phyloP scores from a whole-genome alignment of 2,329 filamentous ascomycete genomes.

The Hypoxylon sp. region DNA sequence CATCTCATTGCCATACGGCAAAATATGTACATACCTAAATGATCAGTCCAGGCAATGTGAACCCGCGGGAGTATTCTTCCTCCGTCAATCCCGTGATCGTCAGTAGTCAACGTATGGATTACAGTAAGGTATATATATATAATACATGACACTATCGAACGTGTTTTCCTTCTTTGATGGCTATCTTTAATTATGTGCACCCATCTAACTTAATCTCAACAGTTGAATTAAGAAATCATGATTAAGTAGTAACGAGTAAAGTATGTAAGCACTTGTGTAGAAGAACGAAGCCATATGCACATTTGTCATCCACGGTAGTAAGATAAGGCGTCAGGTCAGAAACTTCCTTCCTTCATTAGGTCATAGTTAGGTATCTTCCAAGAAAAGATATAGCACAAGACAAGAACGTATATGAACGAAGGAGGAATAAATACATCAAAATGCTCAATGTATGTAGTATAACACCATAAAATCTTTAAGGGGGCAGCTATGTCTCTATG shows the following conservation, averaged over 20 bases:
- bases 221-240: neutral
- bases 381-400: neutral
- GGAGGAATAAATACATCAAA: neutral
- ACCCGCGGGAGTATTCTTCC: conserved; percentile 24
- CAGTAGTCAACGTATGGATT: conserved; percentile 15
- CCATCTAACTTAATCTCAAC: neutral
- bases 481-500: neutral
- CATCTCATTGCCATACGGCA: neutral
- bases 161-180: conserved; percentile 1
- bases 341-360: neutral
- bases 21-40: conserved; percentile 7
- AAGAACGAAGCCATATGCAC: neutral
- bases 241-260: neutral
- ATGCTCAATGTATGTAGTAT: neutral
- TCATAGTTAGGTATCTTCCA: neutral
- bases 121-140: conserved; percentile 28
- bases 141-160: conserved; percentile 8
- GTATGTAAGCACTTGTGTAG: neutral
- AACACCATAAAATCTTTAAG: neutral
- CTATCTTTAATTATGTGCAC: neutral
- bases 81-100: conserved; percentile 17
- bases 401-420: neutral
- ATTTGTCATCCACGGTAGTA: neutral
- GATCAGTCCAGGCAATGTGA: neutral
- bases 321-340: conserved; percentile 3